Conservation (phyloP, 495 filamentous ascomycete genomes). For the Bombardia bombarda region DNA sequence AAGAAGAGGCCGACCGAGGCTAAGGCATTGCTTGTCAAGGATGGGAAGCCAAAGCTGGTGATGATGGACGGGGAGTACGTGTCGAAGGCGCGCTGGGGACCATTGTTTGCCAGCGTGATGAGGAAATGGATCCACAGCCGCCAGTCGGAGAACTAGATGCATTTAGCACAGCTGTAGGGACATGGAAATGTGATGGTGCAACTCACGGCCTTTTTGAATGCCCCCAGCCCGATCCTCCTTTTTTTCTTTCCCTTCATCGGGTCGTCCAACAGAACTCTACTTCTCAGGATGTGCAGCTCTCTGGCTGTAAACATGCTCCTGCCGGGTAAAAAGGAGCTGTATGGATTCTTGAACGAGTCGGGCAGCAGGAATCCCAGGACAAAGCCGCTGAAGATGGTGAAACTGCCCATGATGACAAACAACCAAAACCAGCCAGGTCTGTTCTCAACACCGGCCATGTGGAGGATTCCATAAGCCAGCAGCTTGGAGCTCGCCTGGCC, state of each 20-base stretch:
- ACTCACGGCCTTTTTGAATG: constrained; percentile 14
- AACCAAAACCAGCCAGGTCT: constrained; percentile 57
- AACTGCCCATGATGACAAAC: constrained; percentile 44
- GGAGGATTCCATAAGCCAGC: constrained; percentile 19
- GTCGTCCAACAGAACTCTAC: constrained; percentile 31
- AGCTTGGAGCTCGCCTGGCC: constrained; percentile 42
- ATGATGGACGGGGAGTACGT: constrained; percentile 36
- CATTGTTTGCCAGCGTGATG: constrained; percentile 34
- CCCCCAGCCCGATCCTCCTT: constrained; percentile 17
- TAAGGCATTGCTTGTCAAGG: constrained; percentile 41
- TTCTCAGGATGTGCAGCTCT: constrained; percentile 30
- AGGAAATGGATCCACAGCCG: constrained; percentile 34
- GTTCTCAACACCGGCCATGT: constrained; percentile 39
- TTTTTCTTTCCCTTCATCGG: constrained; percentile 28
- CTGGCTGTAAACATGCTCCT: constrained; percentile 26
- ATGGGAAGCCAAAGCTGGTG: constrained; percentile 38
- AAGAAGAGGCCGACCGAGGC: constrained; percentile 39
- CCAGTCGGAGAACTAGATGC: constrained; percentile 20
- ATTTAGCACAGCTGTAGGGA: neutral
- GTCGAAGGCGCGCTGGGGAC: constrained; percentile 34
- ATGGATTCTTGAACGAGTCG: constrained; percentile 40
- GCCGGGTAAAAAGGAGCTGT: constrained; percentile 34
- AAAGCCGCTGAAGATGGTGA: constrained; percentile 44
- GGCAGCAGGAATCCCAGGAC: constrained; percentile 44
- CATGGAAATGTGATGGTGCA: neutral